Percentiles rank a stretch among this genome's conserved stretches.
phyloP scores from a whole-genome alignment of 75 land plant species.

The Pinus tabuliformis region DNA sequence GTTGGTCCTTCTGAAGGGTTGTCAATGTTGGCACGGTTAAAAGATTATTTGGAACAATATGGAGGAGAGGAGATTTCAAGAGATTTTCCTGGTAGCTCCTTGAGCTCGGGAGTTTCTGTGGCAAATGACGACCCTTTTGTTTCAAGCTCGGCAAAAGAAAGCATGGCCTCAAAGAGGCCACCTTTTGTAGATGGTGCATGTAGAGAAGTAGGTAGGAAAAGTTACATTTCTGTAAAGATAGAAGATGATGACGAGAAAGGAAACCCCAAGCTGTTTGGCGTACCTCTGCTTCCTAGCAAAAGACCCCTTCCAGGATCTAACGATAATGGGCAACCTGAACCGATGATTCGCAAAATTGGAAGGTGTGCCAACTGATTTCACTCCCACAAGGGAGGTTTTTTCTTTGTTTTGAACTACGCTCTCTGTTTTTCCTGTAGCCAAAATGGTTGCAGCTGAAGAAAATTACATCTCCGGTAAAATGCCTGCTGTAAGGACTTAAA shows the following conservation, averaged over 20 bases:
- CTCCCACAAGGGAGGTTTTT: not conserved
- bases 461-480: conserved; percentile 2
- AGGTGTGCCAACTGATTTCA: conserved; percentile 11
- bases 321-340: conserved; percentile 11
- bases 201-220: conserved; percentile 13
- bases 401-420: not conserved
- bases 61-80: conserved; percentile 4
- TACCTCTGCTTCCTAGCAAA: conserved; percentile 36
- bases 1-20: not conserved
- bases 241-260: conserved; percentile 12
- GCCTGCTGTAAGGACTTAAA: not conserved
- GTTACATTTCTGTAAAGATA: conserved; percentile 11
- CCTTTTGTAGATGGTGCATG: conserved; percentile 16
- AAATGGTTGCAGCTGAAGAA: conserved; percentile 5
- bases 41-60: conserved; percentile 9
- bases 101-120: conserved; percentile 3
- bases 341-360: conserved; percentile 8
- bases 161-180: conserved; percentile 3
- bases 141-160: not conserved
- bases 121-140: not conserved
- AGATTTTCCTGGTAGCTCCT: conserved; percentile 9
- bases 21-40: conserved; percentile 6
- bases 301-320: conserved; percentile 23
- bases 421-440: conserved; percentile 1
- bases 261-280: conserved; percentile 51